Evolutionary conservation across 192 early-diverging fungal genomes (phyloP).

Genomic region (Phlyctochytrium arcticum): DNA sequence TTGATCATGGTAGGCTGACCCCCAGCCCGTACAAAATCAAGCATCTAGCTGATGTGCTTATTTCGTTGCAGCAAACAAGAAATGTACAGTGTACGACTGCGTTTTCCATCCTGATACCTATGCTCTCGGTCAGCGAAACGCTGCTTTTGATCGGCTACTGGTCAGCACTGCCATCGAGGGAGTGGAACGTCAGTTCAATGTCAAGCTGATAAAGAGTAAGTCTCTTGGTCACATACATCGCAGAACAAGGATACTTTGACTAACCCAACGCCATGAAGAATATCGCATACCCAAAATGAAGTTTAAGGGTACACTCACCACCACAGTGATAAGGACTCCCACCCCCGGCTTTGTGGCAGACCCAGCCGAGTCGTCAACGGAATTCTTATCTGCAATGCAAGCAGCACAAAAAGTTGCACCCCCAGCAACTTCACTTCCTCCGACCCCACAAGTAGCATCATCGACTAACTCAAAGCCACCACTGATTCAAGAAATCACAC

Average conservation of each 20-base stretch:
- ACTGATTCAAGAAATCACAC: constrained; percentile 23
- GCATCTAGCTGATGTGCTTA: no score
- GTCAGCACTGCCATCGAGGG: constrained; percentile 48
- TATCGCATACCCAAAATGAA: constrained; percentile 40
- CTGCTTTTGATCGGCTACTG: constrained; percentile 40
- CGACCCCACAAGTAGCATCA: not conserved
- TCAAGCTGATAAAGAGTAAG: constrained; percentile 22
- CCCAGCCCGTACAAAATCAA: not conserved
- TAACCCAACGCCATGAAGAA: constrained; percentile 17
- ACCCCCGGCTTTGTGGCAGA: constrained; percentile 1
- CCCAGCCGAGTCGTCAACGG: constrained; percentile 28
- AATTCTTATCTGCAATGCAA: constrained; percentile 33
- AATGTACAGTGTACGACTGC: constrained; percentile 51
- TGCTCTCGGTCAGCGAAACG: constrained; percentile 16
- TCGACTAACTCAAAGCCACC: constrained; percentile 11
- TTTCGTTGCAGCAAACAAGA: constrained; percentile 36
- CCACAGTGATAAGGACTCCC: constrained; percentile 43
- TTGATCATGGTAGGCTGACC: constrained; percentile 42
- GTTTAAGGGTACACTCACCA: constrained; percentile 36
- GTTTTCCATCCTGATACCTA: constrained; percentile 53
- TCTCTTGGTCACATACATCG: not conserved
- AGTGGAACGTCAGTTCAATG: constrained; percentile 44
- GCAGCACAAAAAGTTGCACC: not conserved
- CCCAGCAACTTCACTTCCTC: not conserved
- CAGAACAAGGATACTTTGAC: not conserved